Base-by-base conservation (phyloP, 192 early-diverging fungal genomes). In the Coemansia sp. region DNA sequence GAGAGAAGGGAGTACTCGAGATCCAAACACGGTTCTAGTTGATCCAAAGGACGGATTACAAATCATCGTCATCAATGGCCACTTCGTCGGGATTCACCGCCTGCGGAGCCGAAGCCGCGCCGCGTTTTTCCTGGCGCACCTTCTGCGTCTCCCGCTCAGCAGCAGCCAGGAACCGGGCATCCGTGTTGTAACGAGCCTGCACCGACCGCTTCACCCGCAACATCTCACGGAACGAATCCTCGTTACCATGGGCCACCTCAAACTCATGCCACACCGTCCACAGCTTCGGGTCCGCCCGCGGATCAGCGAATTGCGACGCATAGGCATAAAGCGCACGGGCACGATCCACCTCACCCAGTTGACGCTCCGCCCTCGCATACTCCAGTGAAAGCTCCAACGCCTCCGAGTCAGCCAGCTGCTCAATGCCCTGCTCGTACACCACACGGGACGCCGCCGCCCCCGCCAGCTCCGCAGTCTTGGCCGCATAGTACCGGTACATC, bases 211-310 rank as follows among this genome's bases (percentile, higher is more conserved):
- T 94, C 52, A 95, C 84, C 47, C 93, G 76, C 35, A 99, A 79
- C 93, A 96, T 96, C 53, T 97, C 94, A 72, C 91, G 94, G 75
- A 94, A 97, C 3, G 94, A 93, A 36, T 97, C 93, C 60, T 99
- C 94, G 60, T 92, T 96, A 25, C 96, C 96, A 52, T 94, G 87
- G 48, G 87, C 82, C 11, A 96, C 91, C 78, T 99, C 96, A 63
- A 97, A 99, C 43, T 91, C 87, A 48, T 93, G 89, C 96, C 96
- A 99, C 22, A 56, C 60, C 43, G 85, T 72, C 96, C 96, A 96
- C 48, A 87, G 89, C 20, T 78, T 72, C 20, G 80, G 73, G 17
- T 82, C 76, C 12, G 83, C 78, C 36, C 86, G 74, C 33, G 96
- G 92, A 56, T 96, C 91, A 37, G 79, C 84, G 56, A 97, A 82